Conservation (phyloP, 176 grass and related monocot genomes). For the Typha latifolia region DNA sequence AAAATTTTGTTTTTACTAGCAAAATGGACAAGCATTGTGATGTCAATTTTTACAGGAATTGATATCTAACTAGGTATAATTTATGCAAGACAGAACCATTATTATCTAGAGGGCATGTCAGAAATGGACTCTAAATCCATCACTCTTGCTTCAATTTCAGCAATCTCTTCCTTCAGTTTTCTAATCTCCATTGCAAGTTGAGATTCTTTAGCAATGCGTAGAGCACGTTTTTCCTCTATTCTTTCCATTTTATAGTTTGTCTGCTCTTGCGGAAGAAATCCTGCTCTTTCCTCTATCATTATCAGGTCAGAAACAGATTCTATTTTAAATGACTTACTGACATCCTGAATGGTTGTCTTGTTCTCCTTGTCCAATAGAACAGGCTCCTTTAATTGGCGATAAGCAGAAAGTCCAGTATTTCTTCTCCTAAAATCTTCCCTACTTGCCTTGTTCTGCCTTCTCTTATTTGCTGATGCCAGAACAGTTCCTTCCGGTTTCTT, state of each 20-base stretch:
- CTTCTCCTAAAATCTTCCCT: background rate
- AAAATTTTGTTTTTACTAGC: background rate
- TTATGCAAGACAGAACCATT: background rate
- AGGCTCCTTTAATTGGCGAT: background rate
- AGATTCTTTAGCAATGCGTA: background rate
- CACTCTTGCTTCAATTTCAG: slow-evolving; percentile 5
- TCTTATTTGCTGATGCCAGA: background rate
- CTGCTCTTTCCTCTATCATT: background rate
- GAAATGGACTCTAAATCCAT: slow-evolving; percentile 5
- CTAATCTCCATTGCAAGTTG: slow-evolving; percentile 1
- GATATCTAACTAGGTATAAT: background rate
- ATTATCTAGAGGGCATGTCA: background rate
- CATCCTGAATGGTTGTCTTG: background rate
- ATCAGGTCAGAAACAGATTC: background rate
- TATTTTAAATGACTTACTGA: background rate
- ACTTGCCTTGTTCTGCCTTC: background rate
- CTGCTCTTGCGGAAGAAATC: background rate
- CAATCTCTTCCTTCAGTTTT: slow-evolving; percentile 17
- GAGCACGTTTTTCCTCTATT: background rate
- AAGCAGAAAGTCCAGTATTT: background rate
- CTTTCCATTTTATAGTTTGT: background rate
- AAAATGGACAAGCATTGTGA: background rate
- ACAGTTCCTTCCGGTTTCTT: too few species aligned
- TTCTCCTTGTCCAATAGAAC: slow-evolving; percentile 2
- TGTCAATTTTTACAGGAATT: background rate